A percentile compares a stretch with the other conserved stretches of the same genome.
Evolutionary conservation across 176 grass and related monocot genomes (phyloP).

Genomic region (Avena atlantica): DNA sequence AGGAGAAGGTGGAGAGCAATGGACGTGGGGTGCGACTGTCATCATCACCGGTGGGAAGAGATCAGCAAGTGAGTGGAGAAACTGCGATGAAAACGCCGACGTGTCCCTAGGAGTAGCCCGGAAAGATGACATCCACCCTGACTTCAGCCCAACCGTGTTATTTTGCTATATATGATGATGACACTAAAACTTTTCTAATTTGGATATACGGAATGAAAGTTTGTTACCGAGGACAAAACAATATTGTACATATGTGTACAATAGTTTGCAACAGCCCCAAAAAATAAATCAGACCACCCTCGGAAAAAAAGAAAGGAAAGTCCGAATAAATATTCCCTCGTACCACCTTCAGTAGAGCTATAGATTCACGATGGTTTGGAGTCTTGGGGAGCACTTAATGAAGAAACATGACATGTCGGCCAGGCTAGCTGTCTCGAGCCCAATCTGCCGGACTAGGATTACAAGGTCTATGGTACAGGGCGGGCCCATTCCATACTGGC

Average conservation of each 20-base stretch:
- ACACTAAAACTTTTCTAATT: neutral
- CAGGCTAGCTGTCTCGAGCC: constrained; percentile 20
- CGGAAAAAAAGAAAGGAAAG: no score
- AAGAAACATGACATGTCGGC: constrained; percentile 55
- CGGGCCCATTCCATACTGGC: neutral
- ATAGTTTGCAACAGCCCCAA: neutral
- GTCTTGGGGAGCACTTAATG: constrained; percentile 11
- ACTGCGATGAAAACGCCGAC: no score
- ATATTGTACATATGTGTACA: neutral
- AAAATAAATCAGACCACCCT: no score
- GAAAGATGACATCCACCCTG: no score
- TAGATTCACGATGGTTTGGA: constrained; percentile 11
- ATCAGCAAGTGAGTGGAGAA: no score
- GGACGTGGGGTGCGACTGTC: no score
- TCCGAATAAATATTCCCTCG: neutral
- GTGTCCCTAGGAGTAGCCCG: no score
- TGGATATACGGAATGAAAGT: neutral
- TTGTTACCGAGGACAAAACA: neutral
- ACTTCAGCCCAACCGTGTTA: neutral
- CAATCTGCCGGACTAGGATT: constrained; percentile 6
- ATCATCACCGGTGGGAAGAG: no score
- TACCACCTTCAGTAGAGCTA: neutral
- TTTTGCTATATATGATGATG: neutral
- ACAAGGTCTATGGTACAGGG: neutral
- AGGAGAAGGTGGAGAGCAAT: no score